Evolutionary conservation across 352 stramenopile species (phyloP).

Genomic region (Phytophthora cryptogea): DNA sequence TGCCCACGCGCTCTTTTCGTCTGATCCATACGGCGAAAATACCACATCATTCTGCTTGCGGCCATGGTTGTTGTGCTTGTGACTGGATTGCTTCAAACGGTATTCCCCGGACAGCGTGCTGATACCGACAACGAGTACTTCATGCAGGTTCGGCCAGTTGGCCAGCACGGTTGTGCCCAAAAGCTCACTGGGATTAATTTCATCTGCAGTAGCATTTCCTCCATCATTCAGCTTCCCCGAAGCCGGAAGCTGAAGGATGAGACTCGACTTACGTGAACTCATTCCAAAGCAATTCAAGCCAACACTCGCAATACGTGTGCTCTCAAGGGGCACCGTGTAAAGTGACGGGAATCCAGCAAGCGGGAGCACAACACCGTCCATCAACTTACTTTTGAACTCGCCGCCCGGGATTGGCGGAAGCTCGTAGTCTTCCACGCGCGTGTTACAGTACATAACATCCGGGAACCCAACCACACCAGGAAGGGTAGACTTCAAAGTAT

Average conservation of each 20-base stretch:
- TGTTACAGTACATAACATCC: slow-evolving; percentile 70
- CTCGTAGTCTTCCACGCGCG: slow-evolving; percentile 57
- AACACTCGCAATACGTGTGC: slow-evolving; percentile 66
- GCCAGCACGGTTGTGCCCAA: slow-evolving; percentile 89
- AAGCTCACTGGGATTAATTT: slow-evolving; percentile 47
- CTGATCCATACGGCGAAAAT: slow-evolving; percentile 48
- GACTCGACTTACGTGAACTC: slow-evolving; percentile 71
- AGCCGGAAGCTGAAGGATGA: slow-evolving; percentile 68
- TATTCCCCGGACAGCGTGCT: slow-evolving; percentile 68
- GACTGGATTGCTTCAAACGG: slow-evolving; percentile 40
- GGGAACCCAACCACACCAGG: slow-evolving; percentile 64
- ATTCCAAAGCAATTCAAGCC: slow-evolving; percentile 96
- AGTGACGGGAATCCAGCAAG: slow-evolving; percentile 81
- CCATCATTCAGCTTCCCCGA: slow-evolving; percentile 25
- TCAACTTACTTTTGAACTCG: slow-evolving; percentile 74
- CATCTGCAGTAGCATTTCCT: slow-evolving; percentile 22
- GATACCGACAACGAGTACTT: slow-evolving; percentile 90
- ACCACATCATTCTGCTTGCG: slow-evolving; percentile 30
- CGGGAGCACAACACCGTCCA: slow-evolving; percentile 73
- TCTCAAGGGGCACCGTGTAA: slow-evolving; percentile 60
- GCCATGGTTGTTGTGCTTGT: slow-evolving; percentile 25
- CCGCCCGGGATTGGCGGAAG: slow-evolving; percentile 59
- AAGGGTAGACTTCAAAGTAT: slow-evolving; percentile 72
- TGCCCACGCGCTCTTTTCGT: slow-evolving; percentile 70
- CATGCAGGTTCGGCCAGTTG: slow-evolving; percentile 99